phyloP scores from a whole-genome alignment of 2,329 filamentous ascomycete species.

The Cladophialophora carrionii region DNA sequence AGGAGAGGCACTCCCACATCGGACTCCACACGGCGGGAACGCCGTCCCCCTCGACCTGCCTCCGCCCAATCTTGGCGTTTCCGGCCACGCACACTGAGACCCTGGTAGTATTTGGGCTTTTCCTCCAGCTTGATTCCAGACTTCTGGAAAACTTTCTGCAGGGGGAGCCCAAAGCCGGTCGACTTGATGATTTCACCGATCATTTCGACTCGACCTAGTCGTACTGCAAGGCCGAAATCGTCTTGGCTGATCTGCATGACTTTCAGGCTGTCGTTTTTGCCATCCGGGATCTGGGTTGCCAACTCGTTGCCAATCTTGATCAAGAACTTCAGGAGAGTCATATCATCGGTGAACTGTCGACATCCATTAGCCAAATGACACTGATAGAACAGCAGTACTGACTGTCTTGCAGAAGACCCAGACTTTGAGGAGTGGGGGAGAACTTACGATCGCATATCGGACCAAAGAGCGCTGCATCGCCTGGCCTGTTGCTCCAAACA shows the following conservation, averaged over 20 bases:
- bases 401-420: background rate
- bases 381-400: background rate
- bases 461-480: conserved; percentile 41
- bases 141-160: conserved; percentile 67
- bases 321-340: conserved; percentile 58
- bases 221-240: conserved; percentile 50
- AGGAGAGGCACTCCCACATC: conserved; percentile 43
- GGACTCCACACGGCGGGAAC: conserved; percentile 41
- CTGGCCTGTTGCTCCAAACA: conserved; percentile 9
- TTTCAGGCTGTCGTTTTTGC: conserved; percentile 13
- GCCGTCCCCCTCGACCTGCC: conserved; percentile 57
- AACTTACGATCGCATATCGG: conserved; percentile 50
- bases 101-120: conserved; percentile 75
- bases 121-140: conserved; percentile 65
- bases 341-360: conserved; percentile 53
- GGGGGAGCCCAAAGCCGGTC: conserved; percentile 69
- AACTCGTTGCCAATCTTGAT: conserved; percentile 59
- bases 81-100: conserved; percentile 73
- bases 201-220: conserved; percentile 57
- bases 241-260: conserved; percentile 38
- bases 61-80: conserved; percentile 76
- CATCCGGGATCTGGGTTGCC: conserved; percentile 43
- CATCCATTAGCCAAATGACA: background rate
- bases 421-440: background rate
- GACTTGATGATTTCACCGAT: conserved; percentile 67